Evolutionary conservation across 352 stramenopile genomes (phyloP), one percentile per base, ranked within the genome.

Genomic region (Phytophthora foliorum): DNA sequence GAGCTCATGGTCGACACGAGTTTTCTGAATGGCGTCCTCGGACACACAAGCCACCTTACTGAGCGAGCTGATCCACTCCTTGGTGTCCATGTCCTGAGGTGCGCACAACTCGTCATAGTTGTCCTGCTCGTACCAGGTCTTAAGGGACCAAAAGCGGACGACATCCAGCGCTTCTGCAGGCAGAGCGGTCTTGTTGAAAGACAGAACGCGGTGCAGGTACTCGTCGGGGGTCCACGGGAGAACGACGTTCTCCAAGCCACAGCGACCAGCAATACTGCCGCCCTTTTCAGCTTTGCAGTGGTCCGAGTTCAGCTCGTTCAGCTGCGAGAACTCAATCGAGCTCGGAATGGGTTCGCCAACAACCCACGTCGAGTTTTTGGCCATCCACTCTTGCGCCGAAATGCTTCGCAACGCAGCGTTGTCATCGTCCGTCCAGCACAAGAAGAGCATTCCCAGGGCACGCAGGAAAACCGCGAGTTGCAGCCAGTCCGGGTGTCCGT

Each of bases 401-500:
- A 94, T 89, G 46, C 84, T 89, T 5, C 84, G 84, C 34, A 96
- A 60, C 31, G 70, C 66, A 22, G 80, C 72, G 39, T 87, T 88
- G 0, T 90, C 82, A 4, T 94, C 86, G 48, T 93, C 86, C 2
- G 78, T 81, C 86, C 86, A 96, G 36, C 78, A 80, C 48, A 95
- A 44, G 41, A 95, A 95, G 0, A 94, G 46, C 81, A 95, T 80
- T 2, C 88, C 86, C 1, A 95, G 57, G 0, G 83, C 83, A 42
- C 86, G 86, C 68, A 95, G 32, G 60, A 95, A 95, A 3, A 92
- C 55, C 7, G 76, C 71, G 22, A 95, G 73, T 69, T 95, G 88
- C 41, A 95, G 63, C 88, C 88, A 95, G 51, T 95, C 88, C 0
- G 88, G 88, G 56, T 94, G 88, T 13, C 86, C 86, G 29, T 94